A percentile compares a stretch with the other conserved stretches of the same genome.
These are phyloP conservation scores for Pseudopithomyces maydicus DNA, from an alignment of 2,329 filamentous ascomycete genomes.

Conservation along the genomic window DNA sequence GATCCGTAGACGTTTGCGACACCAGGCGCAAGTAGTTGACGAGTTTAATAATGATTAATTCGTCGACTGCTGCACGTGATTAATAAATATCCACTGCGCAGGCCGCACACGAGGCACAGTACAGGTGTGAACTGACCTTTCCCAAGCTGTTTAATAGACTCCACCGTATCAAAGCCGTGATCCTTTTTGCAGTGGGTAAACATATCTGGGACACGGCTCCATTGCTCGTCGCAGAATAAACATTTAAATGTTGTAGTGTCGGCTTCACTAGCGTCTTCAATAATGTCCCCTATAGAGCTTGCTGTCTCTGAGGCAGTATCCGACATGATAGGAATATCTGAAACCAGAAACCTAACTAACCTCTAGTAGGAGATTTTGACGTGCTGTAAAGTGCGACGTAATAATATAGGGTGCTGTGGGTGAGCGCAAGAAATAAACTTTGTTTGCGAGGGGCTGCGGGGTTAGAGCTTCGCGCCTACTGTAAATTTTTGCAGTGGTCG, in stretches of 20 bases:
- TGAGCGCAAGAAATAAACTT: constrained; percentile 32
- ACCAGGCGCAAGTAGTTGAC: constrained; percentile 56
- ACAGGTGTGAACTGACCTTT: constrained; percentile 23
- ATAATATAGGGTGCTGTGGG: constrained; percentile 15
- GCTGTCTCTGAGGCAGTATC: constrained; percentile 36
- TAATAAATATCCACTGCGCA: background rate
- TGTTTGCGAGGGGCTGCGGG: constrained; percentile 36
- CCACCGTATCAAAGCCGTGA: constrained; percentile 33
- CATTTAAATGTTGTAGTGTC: constrained; percentile 43
- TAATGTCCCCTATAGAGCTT: constrained; percentile 40
- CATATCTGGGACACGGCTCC: constrained; percentile 32
- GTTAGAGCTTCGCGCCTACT: constrained; percentile 23
- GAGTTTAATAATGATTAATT: constrained; percentile 40
- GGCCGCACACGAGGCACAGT: constrained; percentile 20
- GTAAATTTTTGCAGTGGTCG: constrained; percentile 8
- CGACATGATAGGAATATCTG: constrained; percentile 23
- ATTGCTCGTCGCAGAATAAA: constrained; percentile 42
- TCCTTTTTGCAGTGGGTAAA: constrained; percentile 31
- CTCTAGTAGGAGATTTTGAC: background rate
- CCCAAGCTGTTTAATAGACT: constrained; percentile 34
- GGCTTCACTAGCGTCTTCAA: constrained; percentile 42
- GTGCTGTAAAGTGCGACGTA: background rate
- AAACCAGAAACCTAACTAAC: background rate
- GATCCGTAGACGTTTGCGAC: constrained; percentile 43
- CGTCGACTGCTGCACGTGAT: constrained; percentile 37